phyloP scores from a whole-genome alignment of 2,329 filamentous ascomycete species.

The Aurifilum marmelostoma region DNA sequence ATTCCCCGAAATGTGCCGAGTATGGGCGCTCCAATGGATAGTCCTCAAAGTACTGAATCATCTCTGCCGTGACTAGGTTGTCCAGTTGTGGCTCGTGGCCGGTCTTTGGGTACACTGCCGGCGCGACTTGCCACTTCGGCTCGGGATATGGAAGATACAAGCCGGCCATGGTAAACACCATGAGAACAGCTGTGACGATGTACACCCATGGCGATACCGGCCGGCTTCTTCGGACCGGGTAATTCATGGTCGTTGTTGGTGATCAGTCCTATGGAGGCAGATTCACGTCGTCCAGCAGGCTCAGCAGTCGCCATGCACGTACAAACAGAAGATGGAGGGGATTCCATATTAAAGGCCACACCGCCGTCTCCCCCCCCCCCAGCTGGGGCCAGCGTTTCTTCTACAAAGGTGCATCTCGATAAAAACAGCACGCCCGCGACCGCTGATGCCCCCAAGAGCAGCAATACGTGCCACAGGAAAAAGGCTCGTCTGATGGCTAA shows the following conservation, averaged over 20 bases:
- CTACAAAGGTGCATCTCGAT: background rate
- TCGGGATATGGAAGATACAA: background rate
- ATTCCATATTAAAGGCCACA: background rate
- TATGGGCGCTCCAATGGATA: constrained; percentile 38
- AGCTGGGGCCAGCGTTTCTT: background rate
- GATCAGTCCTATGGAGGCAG: background rate
- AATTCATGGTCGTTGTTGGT: background rate
- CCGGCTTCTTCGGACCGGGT: background rate
- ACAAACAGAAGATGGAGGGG: background rate
- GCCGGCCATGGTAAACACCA: background rate
- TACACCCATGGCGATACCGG: background rate
- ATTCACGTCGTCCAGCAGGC: background rate
- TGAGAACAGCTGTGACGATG: background rate
- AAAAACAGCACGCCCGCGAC: background rate
- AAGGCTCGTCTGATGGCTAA: background rate
- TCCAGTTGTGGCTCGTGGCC: background rate
- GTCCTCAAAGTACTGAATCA: constrained; percentile 35
- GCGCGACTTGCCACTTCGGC: background rate
- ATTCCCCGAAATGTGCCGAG: constrained; percentile 39
- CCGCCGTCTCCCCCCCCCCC: too few relatives aligned
- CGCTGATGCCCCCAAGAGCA: background rate
- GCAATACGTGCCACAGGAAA: background rate
- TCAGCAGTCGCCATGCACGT: background rate
- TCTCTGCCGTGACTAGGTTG: constrained; percentile 7
- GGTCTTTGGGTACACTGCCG: background rate